A percentile compares a stretch with the other conserved stretches of the same genome.
phyloP scores from a whole-genome alignment of 345 rosid species.

The Diplotaxis tenuifolia region DNA sequence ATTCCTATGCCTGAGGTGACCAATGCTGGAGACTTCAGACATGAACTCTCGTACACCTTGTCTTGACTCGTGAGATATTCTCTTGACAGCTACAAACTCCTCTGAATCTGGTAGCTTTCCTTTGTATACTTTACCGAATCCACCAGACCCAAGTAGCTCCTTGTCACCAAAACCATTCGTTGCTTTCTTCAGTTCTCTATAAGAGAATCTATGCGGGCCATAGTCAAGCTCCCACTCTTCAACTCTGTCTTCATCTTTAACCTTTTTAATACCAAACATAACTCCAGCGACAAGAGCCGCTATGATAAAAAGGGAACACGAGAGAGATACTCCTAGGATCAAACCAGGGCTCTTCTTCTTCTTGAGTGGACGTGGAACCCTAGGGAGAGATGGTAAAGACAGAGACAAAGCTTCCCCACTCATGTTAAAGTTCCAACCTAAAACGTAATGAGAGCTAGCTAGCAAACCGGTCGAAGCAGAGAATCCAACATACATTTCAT shows the following conservation, averaged over 20 bases:
- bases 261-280: conserved; percentile 45
- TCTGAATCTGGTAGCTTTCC: conserved; percentile 57
- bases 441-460: conserved; percentile 68
- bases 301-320: conserved; percentile 34
- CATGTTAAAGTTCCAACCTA: conserved; percentile 87
- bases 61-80: conserved; percentile 69
- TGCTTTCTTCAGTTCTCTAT: conserved; percentile 72
- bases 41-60: conserved; percentile 78
- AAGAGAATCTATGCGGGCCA: conserved; percentile 83
- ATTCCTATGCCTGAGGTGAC: conserved; percentile 85
- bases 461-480: conserved; percentile 85
- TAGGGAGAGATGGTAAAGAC: conserved; percentile 59
- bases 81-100: conserved; percentile 69
- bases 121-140: conserved; percentile 82
- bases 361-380: conserved; percentile 41
- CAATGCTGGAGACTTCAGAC: conserved; percentile 83
- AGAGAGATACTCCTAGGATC: conserved; percentile 45
- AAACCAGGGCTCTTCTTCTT: conserved; percentile 36
- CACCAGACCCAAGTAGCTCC: conserved; percentile 83
- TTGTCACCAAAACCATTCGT: conserved; percentile 72
- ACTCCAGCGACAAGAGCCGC: conserved; percentile 31
- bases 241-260: conserved; percentile 49
- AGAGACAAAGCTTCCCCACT: conserved; percentile 63
- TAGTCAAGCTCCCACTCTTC: conserved; percentile 81
- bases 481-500: conserved; percentile 80